Evolutionary conservation across 2,329 filamentous ascomycete genomes (phyloP).

Genomic region (Calonectria hawksworthii): DNA sequence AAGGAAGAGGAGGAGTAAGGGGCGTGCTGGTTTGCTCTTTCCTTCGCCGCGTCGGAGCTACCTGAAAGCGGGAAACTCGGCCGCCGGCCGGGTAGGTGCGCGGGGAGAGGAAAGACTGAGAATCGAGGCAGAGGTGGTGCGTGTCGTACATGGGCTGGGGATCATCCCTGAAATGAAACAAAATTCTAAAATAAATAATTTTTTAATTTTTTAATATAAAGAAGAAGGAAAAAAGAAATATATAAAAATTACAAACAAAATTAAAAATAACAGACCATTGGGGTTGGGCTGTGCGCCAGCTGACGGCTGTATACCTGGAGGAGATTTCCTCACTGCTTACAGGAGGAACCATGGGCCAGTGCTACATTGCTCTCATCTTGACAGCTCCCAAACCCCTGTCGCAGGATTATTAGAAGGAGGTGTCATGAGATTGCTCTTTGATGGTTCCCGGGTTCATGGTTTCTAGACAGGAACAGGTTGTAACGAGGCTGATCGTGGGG

Average conservation of each 20-base stretch:
- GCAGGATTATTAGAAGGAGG: not conserved
- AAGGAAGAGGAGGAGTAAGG: not conserved
- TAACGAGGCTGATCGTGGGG: not conserved
- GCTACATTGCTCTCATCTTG: not conserved
- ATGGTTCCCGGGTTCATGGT: constrained; percentile 2
- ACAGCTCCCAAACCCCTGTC: not conserved
- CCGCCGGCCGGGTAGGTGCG: not conserved
- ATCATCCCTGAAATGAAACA: not conserved
- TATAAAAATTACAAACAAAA: not conserved
- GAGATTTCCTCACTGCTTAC: not conserved
- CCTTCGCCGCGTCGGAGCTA: not conserved
- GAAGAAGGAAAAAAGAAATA: no score
- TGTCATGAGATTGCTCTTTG: not conserved
- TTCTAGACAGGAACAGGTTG: not conserved
- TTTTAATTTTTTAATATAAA: not conserved
- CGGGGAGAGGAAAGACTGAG: not conserved
- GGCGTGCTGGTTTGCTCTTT: not conserved
- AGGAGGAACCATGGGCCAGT: not conserved
- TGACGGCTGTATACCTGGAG: not conserved
- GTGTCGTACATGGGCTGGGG: not conserved
- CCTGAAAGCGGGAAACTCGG: not conserved
- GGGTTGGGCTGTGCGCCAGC: not conserved
- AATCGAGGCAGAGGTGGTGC: constrained; percentile 21
- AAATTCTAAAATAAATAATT: not conserved
- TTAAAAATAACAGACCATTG: not conserved